phyloP scores from a whole-genome alignment of 768 basidiomycete species.

The Rhodotorula babjevae region DNA sequence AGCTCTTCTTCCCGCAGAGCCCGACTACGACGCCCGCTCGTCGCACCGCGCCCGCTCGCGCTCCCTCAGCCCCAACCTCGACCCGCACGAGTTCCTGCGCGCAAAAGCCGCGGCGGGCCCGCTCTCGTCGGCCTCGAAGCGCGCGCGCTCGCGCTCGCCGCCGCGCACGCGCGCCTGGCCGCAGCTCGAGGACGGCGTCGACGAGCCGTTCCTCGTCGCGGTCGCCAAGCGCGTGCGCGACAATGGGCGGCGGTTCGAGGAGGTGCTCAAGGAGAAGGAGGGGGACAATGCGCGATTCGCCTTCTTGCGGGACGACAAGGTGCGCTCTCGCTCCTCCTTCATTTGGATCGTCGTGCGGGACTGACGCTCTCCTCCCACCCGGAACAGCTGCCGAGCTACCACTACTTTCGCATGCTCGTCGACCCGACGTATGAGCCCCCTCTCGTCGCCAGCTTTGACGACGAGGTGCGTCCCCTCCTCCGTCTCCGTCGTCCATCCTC shows the following conservation, averaged over 20 bases:
- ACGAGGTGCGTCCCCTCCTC: slow-evolving; percentile 44
- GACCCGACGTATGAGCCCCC: slow-evolving; percentile 50
- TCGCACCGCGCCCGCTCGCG: slow-evolving; percentile 44
- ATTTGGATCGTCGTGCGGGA: neutral
- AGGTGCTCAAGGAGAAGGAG: slow-evolving; percentile 92
- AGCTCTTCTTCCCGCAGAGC: neutral
- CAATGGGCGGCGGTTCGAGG: slow-evolving; percentile 83
- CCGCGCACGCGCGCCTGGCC: slow-evolving; percentile 35
- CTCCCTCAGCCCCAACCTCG: slow-evolving; percentile 22
- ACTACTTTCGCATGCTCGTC: slow-evolving; percentile 48
- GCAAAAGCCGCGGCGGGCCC: neutral
- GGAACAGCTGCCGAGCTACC: slow-evolving; percentile 49
- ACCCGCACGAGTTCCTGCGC: slow-evolving; percentile 41
- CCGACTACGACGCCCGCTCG: slow-evolving; percentile 41
- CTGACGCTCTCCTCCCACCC: neutral
- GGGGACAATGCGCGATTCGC: slow-evolving; percentile 95
- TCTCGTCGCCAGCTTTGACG: slow-evolving; percentile 44
- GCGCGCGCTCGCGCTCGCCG: slow-evolving; percentile 50
- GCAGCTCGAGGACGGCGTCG: slow-evolving; percentile 58
- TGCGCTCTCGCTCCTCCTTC: slow-evolving; percentile 34
- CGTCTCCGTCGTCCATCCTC: neutral
- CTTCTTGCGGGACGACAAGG: slow-evolving; percentile 60
- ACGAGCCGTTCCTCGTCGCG: slow-evolving; percentile 77
- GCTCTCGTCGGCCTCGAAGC: slow-evolving; percentile 15
- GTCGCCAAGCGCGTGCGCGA: slow-evolving; percentile 77